Evolutionary conservation across 2,329 filamentous ascomycete genomes (phyloP), one percentile per base, ranked within the genome.

Genomic region (Ceratocystis cacaofunesta): DNA sequence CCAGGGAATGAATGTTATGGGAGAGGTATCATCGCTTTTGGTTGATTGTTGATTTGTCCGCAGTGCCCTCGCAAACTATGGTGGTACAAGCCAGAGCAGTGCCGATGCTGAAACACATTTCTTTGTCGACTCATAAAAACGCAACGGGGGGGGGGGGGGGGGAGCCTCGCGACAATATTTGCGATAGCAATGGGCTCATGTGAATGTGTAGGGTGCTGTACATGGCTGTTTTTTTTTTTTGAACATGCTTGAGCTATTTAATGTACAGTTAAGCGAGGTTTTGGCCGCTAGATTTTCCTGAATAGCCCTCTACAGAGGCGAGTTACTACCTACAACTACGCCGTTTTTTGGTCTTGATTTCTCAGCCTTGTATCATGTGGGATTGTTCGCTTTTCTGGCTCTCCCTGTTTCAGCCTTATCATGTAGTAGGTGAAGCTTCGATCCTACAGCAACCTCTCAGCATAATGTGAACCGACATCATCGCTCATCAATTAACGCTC

Each of bases 1-100:
- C 7, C 82, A 86, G 72, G 77, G 83, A 70, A 83, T 86, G 77
- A 80, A 79, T 64, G 83, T 80, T 0, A 73, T 85, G 15, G 79
- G 79, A 30, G 78, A 84, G 2, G 78, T 85, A 19, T 79, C 79
- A 4, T 78, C 78, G 1, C 78, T 81, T 3, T 73, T 85, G 57
- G 76, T 82, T 57, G 71, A 73, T 32, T 69, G 76, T 82, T 57
- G 71, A 73, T 32, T 69, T 72, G 3, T 74, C 75, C 1, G 72
- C 75, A 25, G 68, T 72, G 1, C 79, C 80, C 73, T 78, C 17
- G 81, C 80, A 0, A 48, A 48, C 15, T 7, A 19, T 48, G 83
- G 82, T 62, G 84, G 83, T 64, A 84, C 77, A 1, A 79, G 78
- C 57, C 70, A 72, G 68, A 78, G 78, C 41, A 73, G 80, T 65